Evolutionary conservation across 306 rosid genomes (phyloP).

Genomic region (Inga oerstediana): DNA sequence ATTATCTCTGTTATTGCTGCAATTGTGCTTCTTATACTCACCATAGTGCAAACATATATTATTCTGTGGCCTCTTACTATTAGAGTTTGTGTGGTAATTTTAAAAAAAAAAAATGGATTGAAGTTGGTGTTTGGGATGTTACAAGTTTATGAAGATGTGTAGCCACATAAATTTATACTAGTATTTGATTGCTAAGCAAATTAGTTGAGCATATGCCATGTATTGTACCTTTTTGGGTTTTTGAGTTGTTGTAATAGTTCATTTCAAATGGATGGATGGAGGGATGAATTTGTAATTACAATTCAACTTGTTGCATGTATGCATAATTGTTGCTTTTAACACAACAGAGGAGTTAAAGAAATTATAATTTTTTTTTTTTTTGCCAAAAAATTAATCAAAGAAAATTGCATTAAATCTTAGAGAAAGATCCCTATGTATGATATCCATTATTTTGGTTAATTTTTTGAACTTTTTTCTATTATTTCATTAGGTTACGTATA

Average conservation of each 20-base stretch:
- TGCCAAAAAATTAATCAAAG: no score
- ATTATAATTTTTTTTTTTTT: no score
- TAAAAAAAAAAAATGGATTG: no score
- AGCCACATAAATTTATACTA: background rate
- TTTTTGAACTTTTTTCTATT: no score
- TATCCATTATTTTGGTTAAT: no score
- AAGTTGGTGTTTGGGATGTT: background rate
- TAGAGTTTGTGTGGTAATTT: no score
- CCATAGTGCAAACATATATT: background rate
- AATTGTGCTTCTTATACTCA: slow-evolving; percentile 9
- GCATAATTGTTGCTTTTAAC: background rate
- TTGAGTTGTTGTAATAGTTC: background rate
- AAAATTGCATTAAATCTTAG: no score
- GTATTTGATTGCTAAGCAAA: background rate
- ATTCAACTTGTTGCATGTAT: background rate
- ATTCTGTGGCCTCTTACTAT: background rate
- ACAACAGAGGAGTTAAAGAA: background rate
- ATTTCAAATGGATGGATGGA: background rate
- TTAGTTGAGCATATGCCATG: background rate
- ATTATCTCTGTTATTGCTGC: slow-evolving; percentile 9
- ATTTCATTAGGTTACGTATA: no score
- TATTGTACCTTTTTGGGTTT: background rate
- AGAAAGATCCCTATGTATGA: no score
- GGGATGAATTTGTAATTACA: background rate
- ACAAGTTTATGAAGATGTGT: background rate